Evolutionary conservation across 176 grass and related monocot species (phyloP), one percentile per base, ranked within the genome.

Genomic region (Bonia amplexicaulis): DNA sequence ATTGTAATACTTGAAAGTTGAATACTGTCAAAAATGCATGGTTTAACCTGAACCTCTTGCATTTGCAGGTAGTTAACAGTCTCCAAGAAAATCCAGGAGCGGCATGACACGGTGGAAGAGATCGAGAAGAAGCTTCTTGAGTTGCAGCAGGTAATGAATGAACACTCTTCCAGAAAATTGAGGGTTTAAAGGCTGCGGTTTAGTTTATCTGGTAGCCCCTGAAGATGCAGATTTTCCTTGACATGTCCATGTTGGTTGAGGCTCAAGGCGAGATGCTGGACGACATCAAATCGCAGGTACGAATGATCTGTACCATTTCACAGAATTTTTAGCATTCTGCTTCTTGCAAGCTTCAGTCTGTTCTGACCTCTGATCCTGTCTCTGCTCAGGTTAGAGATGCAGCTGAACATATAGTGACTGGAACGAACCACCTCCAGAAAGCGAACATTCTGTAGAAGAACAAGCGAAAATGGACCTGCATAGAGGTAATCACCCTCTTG

Each of bases 241-340:
- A 98, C 64, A 74, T 98, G 91, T 84, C 91, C 11, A 93, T 98
- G 12, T 69, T 98, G 85, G 80, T 98, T 15, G 87, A 98, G 11
- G 64, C 85, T 25, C 93, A 95, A 44, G 96, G 96, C 12, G 96
- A 95, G 33, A 90, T 86, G 53, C 58, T 95, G 19, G 33, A 98
- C 79, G 83, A 95, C 86, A 98, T 98, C 39, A 87, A 95, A 71
- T 72, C 35, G 12, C 89, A 95, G 82, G 96, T 93, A 90, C 1
- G 78, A 22, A 40, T 47, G 35, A 77, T 37, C 16, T 10, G n/a
- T 74, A 58, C 44, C 72, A 31, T 70, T 51, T 78, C 69, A 61
- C 57, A 62, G 7, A 44, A 69, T 9, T 49, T 7, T 25, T 88
- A 58, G 35, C 63, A 74, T 41, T 5, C 20, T 15, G 7, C 40